Conservation (phyloP, 176 grass and related monocot species). For the Cocos nucifera region DNA sequence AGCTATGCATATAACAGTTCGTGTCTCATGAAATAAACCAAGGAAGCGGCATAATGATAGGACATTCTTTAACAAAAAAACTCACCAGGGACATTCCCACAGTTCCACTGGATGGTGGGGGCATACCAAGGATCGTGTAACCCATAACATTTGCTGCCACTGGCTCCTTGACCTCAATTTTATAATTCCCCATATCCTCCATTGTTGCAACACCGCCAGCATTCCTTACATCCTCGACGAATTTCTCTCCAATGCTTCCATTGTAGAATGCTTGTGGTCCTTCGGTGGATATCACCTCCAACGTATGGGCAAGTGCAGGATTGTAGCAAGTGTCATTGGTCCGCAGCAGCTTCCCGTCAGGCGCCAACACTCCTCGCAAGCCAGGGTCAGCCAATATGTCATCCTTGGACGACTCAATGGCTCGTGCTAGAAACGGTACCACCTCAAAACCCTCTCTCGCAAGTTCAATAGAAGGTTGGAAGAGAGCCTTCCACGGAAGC, state of each 20-base stretch:
- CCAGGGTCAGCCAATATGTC: slow-evolving; percentile 67
- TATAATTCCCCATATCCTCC: slow-evolving; percentile 45
- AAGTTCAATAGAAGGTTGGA: slow-evolving; percentile 57
- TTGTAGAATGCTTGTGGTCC: slow-evolving; percentile 51
- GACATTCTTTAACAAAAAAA: too few relatives aligned
- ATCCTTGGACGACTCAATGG: slow-evolving; percentile 15
- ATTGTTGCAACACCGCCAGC: slow-evolving; percentile 52
- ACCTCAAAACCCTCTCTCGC: slow-evolving; percentile 56
- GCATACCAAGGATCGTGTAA: slow-evolving; percentile 75
- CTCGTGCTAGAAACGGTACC: slow-evolving; percentile 30
- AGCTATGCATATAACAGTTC: too few relatives aligned
- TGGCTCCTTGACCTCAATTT: slow-evolving; percentile 35
- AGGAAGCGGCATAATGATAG: too few relatives aligned
- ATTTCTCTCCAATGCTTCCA: slow-evolving; percentile 42
- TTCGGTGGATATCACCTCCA: slow-evolving; percentile 45
- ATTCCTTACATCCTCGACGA: slow-evolving; percentile 34
- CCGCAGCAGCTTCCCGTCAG: slow-evolving; percentile 32
- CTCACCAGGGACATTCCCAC: slow-evolving; percentile 56
- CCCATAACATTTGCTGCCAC: slow-evolving; percentile 53
- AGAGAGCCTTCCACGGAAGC: slow-evolving; percentile 54
- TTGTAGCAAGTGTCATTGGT: slow-evolving; percentile 64
- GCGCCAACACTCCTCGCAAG: slow-evolving; percentile 54
- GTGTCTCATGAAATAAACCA: too few relatives aligned
- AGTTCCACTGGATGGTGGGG: slow-evolving; percentile 77
- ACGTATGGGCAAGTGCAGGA: slow-evolving; percentile 38